Evolutionary conservation across 2,329 filamentous ascomycete genomes (phyloP).

Genomic region (Rhexocercosporidium sp.): DNA sequence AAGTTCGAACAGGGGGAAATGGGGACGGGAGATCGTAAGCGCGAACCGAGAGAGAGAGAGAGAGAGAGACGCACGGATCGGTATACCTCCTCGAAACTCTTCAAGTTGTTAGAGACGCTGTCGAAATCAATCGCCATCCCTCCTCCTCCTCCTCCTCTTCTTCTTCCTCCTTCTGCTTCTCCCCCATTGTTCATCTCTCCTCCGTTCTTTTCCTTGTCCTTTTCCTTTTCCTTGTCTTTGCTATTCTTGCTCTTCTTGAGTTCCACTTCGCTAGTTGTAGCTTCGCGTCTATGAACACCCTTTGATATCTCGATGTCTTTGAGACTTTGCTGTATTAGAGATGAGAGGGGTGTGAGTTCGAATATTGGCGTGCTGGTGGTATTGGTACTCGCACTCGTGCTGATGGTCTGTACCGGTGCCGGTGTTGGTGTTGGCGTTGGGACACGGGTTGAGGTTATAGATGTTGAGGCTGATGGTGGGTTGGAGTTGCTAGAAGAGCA

Average conservation of each 20-base stretch:
- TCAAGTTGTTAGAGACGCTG: constrained; percentile 5
- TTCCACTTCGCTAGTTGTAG: background rate
- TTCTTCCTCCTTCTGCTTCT: too few species aligned
- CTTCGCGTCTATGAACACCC: background rate
- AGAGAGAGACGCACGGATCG: constrained; percentile 3
- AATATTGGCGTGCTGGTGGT: background rate
- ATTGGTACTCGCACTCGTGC: background rate
- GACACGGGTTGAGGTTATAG: background rate
- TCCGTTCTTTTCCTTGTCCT: background rate
- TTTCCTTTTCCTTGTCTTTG: background rate
- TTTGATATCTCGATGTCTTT: constrained; percentile 11
- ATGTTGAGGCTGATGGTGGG: background rate
- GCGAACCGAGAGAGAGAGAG: background rate
- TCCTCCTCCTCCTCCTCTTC: background rate
- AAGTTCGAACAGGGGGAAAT: background rate
- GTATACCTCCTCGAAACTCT: constrained; percentile 28
- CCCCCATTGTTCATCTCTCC: background rate
- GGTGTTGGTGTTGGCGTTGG: background rate
- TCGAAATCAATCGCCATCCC: constrained; percentile 23
- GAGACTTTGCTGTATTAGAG: constrained; percentile 10
- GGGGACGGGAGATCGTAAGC: background rate
- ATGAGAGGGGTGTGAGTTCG: constrained; percentile 10
- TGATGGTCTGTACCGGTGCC: background rate
- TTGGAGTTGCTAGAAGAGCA: background rate
- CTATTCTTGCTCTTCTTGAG: background rate